These are phyloP conservation scores for Eucalyptus pauciflora DNA, from an alignment of 345 rosid species.

Conservation along the genomic window DNA sequence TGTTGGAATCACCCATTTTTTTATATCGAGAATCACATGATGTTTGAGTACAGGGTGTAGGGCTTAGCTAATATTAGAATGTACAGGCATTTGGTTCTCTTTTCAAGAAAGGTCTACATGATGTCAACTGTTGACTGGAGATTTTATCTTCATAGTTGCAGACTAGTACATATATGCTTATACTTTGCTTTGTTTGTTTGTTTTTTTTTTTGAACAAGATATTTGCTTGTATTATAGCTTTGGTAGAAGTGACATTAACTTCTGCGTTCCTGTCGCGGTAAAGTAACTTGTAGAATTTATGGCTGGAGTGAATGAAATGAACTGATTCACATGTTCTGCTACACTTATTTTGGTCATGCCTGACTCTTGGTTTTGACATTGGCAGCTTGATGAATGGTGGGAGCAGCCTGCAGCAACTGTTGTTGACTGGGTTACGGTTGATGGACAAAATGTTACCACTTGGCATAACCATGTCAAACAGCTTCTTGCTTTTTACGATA, in stretches of 20 bases:
- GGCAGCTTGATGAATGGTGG: constrained; percentile 94
- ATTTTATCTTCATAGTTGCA: not conserved
- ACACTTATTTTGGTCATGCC: not conserved
- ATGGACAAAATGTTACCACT: constrained; percentile 71
- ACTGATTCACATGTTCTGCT: not conserved
- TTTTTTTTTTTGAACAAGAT: not conserved
- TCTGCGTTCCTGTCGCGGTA: not conserved
- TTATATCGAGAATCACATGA: not conserved
- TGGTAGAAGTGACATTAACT: not conserved
- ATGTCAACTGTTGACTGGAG: not conserved
- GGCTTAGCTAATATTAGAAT: not conserved
- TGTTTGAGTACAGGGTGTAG: not conserved
- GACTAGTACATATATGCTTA: not conserved
- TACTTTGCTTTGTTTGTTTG: not conserved
- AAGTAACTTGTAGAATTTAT: not conserved
- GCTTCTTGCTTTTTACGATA: constrained; percentile 75
- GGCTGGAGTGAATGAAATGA: not conserved
- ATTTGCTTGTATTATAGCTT: not conserved
- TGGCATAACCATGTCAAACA: constrained; percentile 94
- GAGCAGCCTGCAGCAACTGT: constrained; percentile 90
- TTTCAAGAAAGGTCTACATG: not conserved
- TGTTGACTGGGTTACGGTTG: constrained; percentile 85
- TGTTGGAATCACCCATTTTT: not conserved
- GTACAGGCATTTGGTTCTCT: not conserved
- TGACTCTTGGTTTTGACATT: not conserved